phyloP scores from a whole-genome alignment of 2,329 filamentous ascomycete genomes.

The Rasamsonia emersonii region DNA sequence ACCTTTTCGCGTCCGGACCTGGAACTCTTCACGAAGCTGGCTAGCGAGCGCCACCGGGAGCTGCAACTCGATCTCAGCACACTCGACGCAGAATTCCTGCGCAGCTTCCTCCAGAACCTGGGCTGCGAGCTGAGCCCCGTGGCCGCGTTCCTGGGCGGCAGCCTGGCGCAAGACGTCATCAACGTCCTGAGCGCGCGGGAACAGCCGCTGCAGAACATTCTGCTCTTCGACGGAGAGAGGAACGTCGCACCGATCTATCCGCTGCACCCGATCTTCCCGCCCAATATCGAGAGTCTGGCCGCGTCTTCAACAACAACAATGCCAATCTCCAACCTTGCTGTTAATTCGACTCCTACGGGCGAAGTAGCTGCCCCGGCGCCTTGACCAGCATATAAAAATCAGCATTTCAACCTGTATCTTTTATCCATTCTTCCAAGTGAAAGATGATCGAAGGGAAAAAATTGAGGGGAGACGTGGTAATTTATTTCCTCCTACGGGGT shows the following conservation, averaged over 20 bases:
- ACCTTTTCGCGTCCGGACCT: constrained; percentile 56
- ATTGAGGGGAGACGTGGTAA: not conserved
- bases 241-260: constrained; percentile 73
- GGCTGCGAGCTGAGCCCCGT: constrained; percentile 78
- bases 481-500: too few relatives aligned
- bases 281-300: constrained; percentile 18
- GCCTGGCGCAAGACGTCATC: constrained; percentile 92
- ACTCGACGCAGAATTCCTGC: constrained; percentile 61
- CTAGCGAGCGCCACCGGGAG: constrained; percentile 68
- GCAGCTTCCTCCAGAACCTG: constrained; percentile 79
- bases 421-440: too few relatives aligned
- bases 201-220: constrained; percentile 91
- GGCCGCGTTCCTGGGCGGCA: constrained; percentile 78
- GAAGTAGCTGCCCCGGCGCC: too few relatives aligned
- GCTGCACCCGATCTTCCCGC: constrained; percentile 58
- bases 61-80: constrained; percentile 61
- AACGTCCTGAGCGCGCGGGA: constrained; percentile 86
- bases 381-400: too few relatives aligned
- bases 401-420: too few relatives aligned
- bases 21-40: constrained; percentile 65
- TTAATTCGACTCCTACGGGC: too few relatives aligned
- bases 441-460: not conserved
- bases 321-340: too few relatives aligned
- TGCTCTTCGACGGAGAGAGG: constrained; percentile 79
- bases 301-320: too few relatives aligned